These are phyloP conservation scores for Trypanosoma brucei DNA, from an alignment of 208 protist species.

Conservation along the genomic window DNA sequence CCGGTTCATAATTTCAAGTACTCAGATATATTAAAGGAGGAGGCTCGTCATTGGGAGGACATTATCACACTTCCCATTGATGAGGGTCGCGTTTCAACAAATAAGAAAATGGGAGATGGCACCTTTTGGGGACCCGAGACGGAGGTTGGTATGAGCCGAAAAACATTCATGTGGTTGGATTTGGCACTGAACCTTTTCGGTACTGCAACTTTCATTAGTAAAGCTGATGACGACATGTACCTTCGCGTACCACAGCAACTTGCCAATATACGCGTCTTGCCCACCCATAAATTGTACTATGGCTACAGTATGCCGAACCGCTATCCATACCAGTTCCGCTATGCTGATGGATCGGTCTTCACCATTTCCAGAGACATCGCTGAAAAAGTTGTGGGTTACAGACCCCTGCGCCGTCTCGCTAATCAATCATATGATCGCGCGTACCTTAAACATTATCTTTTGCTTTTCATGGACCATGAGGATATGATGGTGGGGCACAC, in stretches of 20 bases:
- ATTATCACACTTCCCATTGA: constrained; percentile 9
- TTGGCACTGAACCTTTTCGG: background rate
- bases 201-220: background rate
- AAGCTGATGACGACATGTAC: constrained; percentile 4
- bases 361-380: background rate
- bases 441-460: background rate
- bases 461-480: constrained; percentile 5
- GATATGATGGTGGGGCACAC: constrained; percentile 7
- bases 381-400: background rate
- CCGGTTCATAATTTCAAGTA: constrained; percentile 1
- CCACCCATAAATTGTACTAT: background rate
- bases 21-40: constrained; percentile 2
- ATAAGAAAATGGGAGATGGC: constrained; percentile 2
- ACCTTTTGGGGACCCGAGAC: background rate
- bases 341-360: constrained; percentile 1
- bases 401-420: background rate
- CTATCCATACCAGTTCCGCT: constrained; percentile 3
- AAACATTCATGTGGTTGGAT: constrained; percentile 2
- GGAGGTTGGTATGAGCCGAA: constrained; percentile 19
- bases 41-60: constrained; percentile 1
- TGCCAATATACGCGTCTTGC: background rate
- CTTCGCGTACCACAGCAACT: constrained; percentile 4
- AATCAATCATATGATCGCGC: background rate
- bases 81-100: constrained; percentile 3
- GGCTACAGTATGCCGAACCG: constrained; percentile 1